These are phyloP conservation scores for Aspergillus vadensis DNA, from an alignment of 2,329 filamentous ascomycete genomes.

Conservation along the genomic window DNA sequence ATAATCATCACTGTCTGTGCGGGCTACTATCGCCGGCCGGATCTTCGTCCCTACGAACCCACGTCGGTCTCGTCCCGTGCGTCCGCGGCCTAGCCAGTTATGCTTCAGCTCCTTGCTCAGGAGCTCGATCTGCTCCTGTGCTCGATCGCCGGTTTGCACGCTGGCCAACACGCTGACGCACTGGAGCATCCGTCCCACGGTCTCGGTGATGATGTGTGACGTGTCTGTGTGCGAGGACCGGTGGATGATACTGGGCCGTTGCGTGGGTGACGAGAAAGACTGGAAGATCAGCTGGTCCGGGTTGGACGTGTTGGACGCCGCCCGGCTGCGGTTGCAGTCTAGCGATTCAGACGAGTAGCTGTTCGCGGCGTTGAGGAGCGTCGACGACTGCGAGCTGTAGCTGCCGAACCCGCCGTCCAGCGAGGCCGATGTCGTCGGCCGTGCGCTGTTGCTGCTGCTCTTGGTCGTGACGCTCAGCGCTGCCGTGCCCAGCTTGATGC, in stretches of 20 bases:
- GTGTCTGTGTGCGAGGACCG: constrained; percentile 40
- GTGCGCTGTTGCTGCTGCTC: constrained; percentile 50
- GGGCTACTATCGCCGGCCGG: constrained; percentile 35
- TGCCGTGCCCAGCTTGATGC: constrained; percentile 58
- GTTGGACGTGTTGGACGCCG: constrained; percentile 76
- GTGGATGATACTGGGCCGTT: constrained; percentile 38
- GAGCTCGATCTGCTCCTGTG: constrained; percentile 77
- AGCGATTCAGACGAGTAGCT: constrained; percentile 55
- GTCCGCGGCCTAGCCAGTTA: constrained; percentile 90
- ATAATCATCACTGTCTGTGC: constrained; percentile 30
- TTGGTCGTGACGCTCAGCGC: constrained; percentile 44
- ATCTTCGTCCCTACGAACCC: constrained; percentile 78
- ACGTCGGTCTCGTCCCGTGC: constrained; percentile 84
- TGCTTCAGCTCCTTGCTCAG: constrained; percentile 87
- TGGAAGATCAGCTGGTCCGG: constrained; percentile 48
- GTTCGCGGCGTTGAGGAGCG: constrained; percentile 70
- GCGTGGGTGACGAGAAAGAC: constrained; percentile 43
- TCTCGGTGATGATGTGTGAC: constrained; percentile 82
- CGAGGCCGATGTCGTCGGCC: constrained; percentile 73
- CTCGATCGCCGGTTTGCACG: constrained; percentile 70
- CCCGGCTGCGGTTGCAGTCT: constrained; percentile 67
- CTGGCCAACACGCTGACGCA: constrained; percentile 88
- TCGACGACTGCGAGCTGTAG: constrained; percentile 78
- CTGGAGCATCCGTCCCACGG: constrained; percentile 92
- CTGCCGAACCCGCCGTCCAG: constrained; percentile 74